A percentile compares a stretch with the other conserved stretches of the same genome.
phyloP scores from a whole-genome alignment of 2,329 filamentous ascomycete species.

The Pyrenochaeta sp. region DNA sequence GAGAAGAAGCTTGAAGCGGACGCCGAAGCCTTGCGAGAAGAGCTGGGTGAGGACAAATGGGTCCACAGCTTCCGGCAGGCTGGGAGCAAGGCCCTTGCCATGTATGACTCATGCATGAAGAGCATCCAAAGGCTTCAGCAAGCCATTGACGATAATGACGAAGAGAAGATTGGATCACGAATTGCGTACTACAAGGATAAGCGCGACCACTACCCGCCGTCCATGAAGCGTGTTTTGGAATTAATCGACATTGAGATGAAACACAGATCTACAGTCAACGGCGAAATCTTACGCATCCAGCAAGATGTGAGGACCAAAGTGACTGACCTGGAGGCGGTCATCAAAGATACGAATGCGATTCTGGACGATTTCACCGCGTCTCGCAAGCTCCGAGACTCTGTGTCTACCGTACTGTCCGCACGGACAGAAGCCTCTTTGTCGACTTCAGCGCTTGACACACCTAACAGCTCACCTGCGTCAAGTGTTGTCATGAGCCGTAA shows the following conservation, averaged over 20 bases:
- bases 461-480: constrained; percentile 69
- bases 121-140: constrained; percentile 84
- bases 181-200: constrained; percentile 95
- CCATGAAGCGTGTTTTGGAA: constrained; percentile 86
- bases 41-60: constrained; percentile 95
- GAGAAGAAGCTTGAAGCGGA: constrained; percentile 91
- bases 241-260: constrained; percentile 97
- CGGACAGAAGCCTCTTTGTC: constrained; percentile 74
- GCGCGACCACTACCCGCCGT: constrained; percentile 90
- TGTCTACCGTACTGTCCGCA: constrained; percentile 83
- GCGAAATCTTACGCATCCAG: constrained; percentile 87
- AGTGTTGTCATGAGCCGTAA: constrained; percentile 66
- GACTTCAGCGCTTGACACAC: constrained; percentile 70
- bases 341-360: constrained; percentile 76
- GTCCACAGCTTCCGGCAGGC: constrained; percentile 94
- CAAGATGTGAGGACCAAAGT: constrained; percentile 86
- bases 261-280: constrained; percentile 94
- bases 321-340: constrained; percentile 76
- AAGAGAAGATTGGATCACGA: constrained; percentile 68
- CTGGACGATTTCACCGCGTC: constrained; percentile 73
- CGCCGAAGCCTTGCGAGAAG: constrained; percentile 85
- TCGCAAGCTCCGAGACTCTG: constrained; percentile 86
- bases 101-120: constrained; percentile 93
- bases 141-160: constrained; percentile 75
- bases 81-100: constrained; percentile 89